Conservation (phyloP, 2,329 filamentous ascomycete genomes). For the Pleurostoma richardsiae region DNA sequence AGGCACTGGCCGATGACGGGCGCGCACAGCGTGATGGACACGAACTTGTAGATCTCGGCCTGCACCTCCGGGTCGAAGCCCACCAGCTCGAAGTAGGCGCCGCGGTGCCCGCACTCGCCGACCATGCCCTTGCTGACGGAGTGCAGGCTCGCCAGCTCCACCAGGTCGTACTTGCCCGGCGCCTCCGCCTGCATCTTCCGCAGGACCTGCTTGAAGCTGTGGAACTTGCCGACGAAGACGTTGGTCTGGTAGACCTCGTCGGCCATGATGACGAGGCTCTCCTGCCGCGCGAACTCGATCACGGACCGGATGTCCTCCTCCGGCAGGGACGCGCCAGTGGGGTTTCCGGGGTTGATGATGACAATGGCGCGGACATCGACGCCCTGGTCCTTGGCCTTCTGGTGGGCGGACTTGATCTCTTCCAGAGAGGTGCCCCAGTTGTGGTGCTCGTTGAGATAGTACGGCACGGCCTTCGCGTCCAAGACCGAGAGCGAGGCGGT, state of each 20-base stretch:
- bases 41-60: constrained; percentile 96
- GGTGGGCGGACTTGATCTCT: constrained; percentile 69
- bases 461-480: constrained; percentile 83
- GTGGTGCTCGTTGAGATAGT: constrained; percentile 83
- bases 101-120: constrained; percentile 95
- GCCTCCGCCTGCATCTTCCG: constrained; percentile 72
- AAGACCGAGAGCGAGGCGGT: constrained; percentile 86
- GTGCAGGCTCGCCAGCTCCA: constrained; percentile 91
- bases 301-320: constrained; percentile 76
- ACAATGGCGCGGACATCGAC: constrained; percentile 89
- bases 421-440: constrained; percentile 84
- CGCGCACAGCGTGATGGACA: constrained; percentile 93
- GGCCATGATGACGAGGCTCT: constrained; percentile 84
- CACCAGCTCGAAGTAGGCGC: constrained; percentile 94
- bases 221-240: constrained; percentile 90
- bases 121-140: constrained; percentile 98
- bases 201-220: constrained; percentile 89
- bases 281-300: constrained; percentile 79
- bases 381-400: constrained; percentile 69
- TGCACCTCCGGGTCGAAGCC: constrained; percentile 83
- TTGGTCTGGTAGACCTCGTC: constrained; percentile 99
- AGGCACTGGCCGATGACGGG: constrained; percentile 95
- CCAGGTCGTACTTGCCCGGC: constrained; percentile 71
- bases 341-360: constrained; percentile 98
- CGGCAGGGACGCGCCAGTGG: constrained; percentile 82